phyloP scores from a whole-genome alignment of 345 rosid genomes.

The Gossypium thurberi region DNA sequence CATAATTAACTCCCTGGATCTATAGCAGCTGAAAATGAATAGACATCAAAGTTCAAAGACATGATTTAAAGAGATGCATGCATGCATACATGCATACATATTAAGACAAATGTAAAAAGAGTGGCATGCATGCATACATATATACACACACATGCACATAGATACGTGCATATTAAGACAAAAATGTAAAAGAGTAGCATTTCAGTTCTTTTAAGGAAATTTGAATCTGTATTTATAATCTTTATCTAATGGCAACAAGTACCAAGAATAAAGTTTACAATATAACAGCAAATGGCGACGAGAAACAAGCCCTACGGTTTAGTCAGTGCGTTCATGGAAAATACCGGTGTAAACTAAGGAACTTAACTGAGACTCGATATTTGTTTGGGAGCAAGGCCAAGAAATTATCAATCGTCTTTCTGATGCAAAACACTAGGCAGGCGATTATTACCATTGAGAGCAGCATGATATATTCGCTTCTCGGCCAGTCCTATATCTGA shows the following conservation, averaged over 20 bases:
- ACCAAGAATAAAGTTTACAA: constrained; percentile 27
- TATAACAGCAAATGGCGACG: constrained; percentile 11
- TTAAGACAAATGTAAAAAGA: too few relatives aligned
- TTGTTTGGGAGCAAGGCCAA: constrained; percentile 48
- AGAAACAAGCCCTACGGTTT: constrained; percentile 17
- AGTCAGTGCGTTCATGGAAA: constrained; percentile 22
- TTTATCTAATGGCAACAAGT: constrained; percentile 6
- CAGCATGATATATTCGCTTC: constrained; percentile 93
- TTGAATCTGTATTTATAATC: constrained; percentile 4
- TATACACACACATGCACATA: too few relatives aligned
- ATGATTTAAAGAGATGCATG: neutral
- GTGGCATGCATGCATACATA: neutral
- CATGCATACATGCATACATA: too few relatives aligned
- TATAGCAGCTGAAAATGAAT: neutral
- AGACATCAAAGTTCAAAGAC: neutral
- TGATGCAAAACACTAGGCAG: constrained; percentile 95
- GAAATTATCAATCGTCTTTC: constrained; percentile 81
- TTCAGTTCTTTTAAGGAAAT: constrained; percentile 15
- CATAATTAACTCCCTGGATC: neutral
- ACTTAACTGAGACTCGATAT: constrained; percentile 33
- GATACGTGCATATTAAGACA: neutral
- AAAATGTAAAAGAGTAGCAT: constrained; percentile 9
- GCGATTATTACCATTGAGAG: constrained; percentile 98
- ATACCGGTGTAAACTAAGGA: constrained; percentile 27
- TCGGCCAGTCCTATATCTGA: constrained; percentile 91